phyloP scores from a whole-genome alignment of 2,329 filamentous ascomycete genomes.

The Calonectria fujianensis region DNA sequence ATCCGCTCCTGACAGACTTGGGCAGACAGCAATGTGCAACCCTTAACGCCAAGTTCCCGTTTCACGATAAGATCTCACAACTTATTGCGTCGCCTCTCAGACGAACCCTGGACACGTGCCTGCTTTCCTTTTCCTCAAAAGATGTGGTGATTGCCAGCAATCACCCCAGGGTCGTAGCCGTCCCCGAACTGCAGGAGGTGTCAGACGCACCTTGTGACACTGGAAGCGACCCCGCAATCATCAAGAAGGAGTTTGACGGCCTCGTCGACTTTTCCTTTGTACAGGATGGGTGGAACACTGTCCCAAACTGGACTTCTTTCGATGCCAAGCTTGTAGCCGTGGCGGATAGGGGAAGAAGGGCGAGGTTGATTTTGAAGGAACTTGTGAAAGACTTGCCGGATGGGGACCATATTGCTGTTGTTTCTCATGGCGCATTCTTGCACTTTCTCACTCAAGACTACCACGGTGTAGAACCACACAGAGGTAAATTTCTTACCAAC shows the following conservation, averaged over 20 bases:
- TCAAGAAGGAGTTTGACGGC: conserved; percentile 28
- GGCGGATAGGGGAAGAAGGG: conserved; percentile 15
- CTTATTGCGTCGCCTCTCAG: conserved; percentile 34
- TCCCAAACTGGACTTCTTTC: conserved; percentile 25
- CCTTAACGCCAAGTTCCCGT: conserved; percentile 28
- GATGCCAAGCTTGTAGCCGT: conserved; percentile 4
- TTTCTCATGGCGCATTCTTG: conserved; percentile 37
- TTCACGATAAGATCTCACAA: conserved; percentile 23
- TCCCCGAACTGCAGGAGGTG: conserved; percentile 37
- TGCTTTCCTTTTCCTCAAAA: conserved; percentile 26
- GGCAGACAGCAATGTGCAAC: conserved; percentile 35
- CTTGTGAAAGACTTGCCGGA: conserved; percentile 9
- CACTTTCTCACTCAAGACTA: conserved; percentile 35
- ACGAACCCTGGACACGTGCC: conserved; percentile 35
- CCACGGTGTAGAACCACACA: conserved; percentile 28
- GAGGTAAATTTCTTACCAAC: conserved; percentile 11
- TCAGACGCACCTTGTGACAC: conserved; percentile 38
- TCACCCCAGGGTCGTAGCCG: conserved; percentile 15
- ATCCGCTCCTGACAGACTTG: conserved; percentile 25
- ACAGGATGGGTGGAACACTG: conserved; percentile 33
- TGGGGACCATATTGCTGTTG: conserved; percentile 32
- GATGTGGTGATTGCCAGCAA: neutral
- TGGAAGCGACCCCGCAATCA: conserved; percentile 15
- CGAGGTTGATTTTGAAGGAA: conserved; percentile 27
- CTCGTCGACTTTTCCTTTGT: conserved; percentile 23